A percentile compares a stretch with the other conserved stretches of the same genome.
Evolutionary conservation across 306 rosid species (phyloP).

Genomic region (Quercus agrifolia): DNA sequence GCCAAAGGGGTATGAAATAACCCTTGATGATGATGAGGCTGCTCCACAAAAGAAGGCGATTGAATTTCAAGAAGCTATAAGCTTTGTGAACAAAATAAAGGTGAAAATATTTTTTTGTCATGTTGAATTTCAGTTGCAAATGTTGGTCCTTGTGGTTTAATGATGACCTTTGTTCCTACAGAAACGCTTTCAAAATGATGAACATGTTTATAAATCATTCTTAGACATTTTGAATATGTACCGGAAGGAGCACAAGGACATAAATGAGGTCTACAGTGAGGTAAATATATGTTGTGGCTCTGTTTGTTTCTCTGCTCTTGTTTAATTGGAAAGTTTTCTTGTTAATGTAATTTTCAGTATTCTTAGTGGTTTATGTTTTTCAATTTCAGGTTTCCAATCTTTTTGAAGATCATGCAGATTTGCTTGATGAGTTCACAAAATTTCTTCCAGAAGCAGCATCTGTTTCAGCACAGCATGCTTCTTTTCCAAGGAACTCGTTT

Average conservation of each 20-base stretch:
- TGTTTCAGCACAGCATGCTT: slow-evolving; percentile 54
- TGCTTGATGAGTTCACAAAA: slow-evolving; percentile 86
- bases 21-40: slow-evolving; percentile 74
- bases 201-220: slow-evolving; percentile 88
- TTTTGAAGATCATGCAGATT: slow-evolving; percentile 73
- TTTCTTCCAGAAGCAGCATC: slow-evolving; percentile 86
- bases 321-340: background rate
- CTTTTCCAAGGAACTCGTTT: slow-evolving; percentile 51
- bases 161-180: slow-evolving; percentile 33
- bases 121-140: slow-evolving; percentile 6
- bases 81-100: slow-evolving; percentile 97
- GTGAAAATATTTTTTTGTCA: slow-evolving; percentile 31
- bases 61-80: slow-evolving; percentile 96
- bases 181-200: slow-evolving; percentile 86
- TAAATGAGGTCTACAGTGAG: slow-evolving; percentile 86
- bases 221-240: slow-evolving; percentile 96
- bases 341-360: background rate
- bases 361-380: background rate
- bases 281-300: slow-evolving; percentile 33
- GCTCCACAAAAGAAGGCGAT: slow-evolving; percentile 83
- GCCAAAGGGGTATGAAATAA: slow-evolving; percentile 96
- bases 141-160: slow-evolving; percentile 5
- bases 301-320: background rate
- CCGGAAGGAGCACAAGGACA: slow-evolving; percentile 94
- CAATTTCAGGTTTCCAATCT: slow-evolving; percentile 69